Percentiles rank a stretch among this genome's conserved stretches.
These are phyloP conservation scores for Coemansia sp. DNA, from an alignment of 192 early-diverging fungal species.

Conservation along the genomic window DNA sequence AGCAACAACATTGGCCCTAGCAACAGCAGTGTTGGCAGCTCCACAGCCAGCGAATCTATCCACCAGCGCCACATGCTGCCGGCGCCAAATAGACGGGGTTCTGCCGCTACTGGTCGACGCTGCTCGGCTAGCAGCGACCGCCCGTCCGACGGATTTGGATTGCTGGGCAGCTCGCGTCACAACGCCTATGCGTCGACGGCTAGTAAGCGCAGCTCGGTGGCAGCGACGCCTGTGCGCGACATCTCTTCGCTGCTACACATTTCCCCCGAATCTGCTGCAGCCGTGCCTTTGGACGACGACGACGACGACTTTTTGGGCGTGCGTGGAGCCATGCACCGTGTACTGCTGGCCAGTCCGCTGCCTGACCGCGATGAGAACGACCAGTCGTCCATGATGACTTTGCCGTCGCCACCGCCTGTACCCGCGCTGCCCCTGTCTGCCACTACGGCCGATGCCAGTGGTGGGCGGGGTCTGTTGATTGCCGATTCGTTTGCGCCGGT, in stretches of 20 bases:
- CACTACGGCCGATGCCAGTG: background rate
- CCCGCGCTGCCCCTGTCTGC: background rate
- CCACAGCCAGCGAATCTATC: background rate
- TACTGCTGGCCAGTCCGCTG: slow-evolving; percentile 1
- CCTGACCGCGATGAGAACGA: background rate
- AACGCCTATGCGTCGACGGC: background rate
- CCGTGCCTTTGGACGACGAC: background rate
- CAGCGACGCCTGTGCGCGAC: background rate
- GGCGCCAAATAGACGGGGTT: too few relatives aligned
- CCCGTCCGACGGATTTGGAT: background rate
- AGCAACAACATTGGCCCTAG: slow-evolving; percentile 5
- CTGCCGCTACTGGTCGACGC: background rate
- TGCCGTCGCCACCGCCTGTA: background rate
- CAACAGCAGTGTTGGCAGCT: background rate
- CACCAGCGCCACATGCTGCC: background rate
- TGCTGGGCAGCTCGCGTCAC: background rate
- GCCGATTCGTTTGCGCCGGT: slow-evolving; percentile 32
- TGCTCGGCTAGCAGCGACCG: slow-evolving; percentile 1
- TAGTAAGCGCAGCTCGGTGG: background rate
- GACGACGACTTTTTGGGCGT: slow-evolving; percentile 2
- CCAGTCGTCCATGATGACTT: background rate
- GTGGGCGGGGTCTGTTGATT: background rate
- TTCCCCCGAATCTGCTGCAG: background rate
- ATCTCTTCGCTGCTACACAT: background rate
- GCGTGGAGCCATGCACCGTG: background rate